Evolutionary conservation across 202 grass and related monocot species (phyloP).

Genomic region (Saccharum hybrid): DNA sequence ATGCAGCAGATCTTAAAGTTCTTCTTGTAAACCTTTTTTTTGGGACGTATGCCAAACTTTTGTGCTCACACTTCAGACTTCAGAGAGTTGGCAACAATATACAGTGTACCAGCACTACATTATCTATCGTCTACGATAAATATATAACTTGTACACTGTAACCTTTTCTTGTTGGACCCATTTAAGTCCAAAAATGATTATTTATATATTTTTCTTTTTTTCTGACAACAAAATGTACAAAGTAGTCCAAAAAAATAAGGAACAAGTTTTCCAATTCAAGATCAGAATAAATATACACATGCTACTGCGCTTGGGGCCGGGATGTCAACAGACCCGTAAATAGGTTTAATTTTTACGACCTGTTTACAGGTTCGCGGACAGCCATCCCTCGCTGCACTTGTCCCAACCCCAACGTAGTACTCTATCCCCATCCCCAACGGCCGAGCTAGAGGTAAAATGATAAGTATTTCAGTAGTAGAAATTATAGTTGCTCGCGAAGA

Average conservation of each 20-base stretch:
- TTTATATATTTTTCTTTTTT: neutral
- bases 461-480: constrained; percentile 49
- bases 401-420: too few species aligned
- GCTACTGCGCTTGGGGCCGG: neutral
- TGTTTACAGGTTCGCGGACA: too few species aligned
- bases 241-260: neutral
- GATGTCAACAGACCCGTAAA: too few species aligned
- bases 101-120: neutral
- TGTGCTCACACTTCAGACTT: neutral
- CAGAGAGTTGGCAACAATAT: neutral
- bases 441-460: too few species aligned
- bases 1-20: neutral
- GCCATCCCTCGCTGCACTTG: too few species aligned
- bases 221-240: constrained; percentile 26
- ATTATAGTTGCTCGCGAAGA: constrained; percentile 58
- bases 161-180: neutral
- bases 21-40: too few species aligned
- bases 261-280: neutral
- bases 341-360: too few species aligned
- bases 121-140: neutral
- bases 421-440: too few species aligned
- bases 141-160: neutral
- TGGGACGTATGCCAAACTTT: too few species aligned
- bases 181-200: neutral
- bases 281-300: neutral